A percentile compares a stretch with the other conserved stretches of the same genome.
Conservation (phyloP, 2,329 filamentous ascomycete species). For the Claviceps africana region DNA sequence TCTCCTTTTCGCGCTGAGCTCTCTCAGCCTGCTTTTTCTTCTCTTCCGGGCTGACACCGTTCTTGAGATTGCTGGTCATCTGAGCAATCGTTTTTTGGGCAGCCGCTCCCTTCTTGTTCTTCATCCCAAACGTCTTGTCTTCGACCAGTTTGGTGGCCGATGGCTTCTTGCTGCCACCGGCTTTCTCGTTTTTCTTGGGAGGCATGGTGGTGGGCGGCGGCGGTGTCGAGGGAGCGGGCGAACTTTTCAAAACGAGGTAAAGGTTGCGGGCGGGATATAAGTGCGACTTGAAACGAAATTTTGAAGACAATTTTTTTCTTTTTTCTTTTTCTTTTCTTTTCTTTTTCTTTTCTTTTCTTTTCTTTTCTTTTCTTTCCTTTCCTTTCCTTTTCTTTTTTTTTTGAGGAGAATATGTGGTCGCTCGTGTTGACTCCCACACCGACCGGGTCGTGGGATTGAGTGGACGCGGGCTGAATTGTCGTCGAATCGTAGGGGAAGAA, state of each 20-base stretch:
- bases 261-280: not conserved
- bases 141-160: conserved; percentile 53
- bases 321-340: too few species aligned
- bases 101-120: conserved; percentile 93
- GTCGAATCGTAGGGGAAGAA: not conserved
- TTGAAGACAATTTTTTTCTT: not conserved
- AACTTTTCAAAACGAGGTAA: not conserved
- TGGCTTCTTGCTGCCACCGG: conserved; percentile 39
- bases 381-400: not conserved
- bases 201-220: conserved; percentile 43
- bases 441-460: not conserved
- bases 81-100: conserved; percentile 86
- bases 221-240: conserved; percentile 6
- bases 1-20: conserved; percentile 63
- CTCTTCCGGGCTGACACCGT: conserved; percentile 69
- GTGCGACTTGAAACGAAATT: not conserved
- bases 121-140: conserved; percentile 99
- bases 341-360: not conserved
- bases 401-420: not conserved
- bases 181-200: conserved; percentile 50
- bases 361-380: too few species aligned
- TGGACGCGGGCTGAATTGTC: not conserved
- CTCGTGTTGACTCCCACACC: not conserved
- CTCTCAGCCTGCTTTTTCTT: conserved; percentile 65
- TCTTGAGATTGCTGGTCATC: conserved; percentile 58